These are phyloP conservation scores for Daldinia sp. DNA, from an alignment of 2,329 filamentous ascomycete species.

Conservation along the genomic window DNA sequence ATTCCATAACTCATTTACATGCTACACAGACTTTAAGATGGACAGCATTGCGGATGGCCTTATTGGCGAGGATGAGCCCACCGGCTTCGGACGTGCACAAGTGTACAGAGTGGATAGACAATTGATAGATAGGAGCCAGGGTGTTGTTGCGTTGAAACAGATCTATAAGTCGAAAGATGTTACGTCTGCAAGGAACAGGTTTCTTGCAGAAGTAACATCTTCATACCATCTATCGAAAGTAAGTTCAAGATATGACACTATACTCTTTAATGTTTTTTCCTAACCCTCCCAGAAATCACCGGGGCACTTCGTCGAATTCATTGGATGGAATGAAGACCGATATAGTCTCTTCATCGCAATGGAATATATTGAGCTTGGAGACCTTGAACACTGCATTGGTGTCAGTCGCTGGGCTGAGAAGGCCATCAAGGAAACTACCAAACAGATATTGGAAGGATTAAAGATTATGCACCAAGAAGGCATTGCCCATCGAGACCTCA, in stretches of 20 bases:
- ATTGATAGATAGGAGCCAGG: background rate
- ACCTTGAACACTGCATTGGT: background rate
- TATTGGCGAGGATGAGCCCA: background rate
- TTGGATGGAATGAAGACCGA: conserved; percentile 7
- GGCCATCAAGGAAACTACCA: conserved; percentile 1
- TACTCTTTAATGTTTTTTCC: background rate
- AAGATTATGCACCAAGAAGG: background rate
- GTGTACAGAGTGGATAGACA: background rate
- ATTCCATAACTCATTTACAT: background rate
- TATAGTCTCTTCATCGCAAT: background rate
- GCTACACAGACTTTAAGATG: background rate
- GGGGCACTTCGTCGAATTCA: background rate
- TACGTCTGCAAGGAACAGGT: background rate
- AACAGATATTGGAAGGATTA: background rate
- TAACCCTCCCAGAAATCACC: background rate
- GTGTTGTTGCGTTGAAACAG: background rate
- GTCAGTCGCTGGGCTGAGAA: background rate
- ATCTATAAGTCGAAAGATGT: background rate
- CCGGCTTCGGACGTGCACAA: background rate
- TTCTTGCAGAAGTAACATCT: background rate
- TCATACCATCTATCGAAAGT: background rate
- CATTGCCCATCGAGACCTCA: conserved; percentile 7
- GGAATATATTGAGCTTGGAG: conserved; percentile 1
- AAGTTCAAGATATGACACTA: background rate
- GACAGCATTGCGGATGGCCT: background rate